Evolutionary conservation across 2,329 filamentous ascomycete species (phyloP).

Genomic region (Nigrospora sphaerica): DNA sequence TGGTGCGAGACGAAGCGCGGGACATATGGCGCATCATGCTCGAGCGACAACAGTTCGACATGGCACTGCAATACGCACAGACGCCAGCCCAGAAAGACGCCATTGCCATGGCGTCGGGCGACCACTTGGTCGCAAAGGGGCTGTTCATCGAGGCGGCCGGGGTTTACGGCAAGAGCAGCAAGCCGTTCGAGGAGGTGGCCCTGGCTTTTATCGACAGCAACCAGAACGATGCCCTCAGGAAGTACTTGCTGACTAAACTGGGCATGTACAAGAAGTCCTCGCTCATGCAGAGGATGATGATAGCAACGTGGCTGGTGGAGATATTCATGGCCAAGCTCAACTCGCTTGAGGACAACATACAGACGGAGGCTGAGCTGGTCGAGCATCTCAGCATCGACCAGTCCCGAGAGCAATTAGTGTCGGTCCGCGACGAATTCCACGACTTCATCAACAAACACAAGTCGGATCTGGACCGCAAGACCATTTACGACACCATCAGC

Average conservation of each 20-base stretch:
- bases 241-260: constrained; percentile 82
- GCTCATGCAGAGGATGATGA: constrained; percentile 90
- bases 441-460: constrained; percentile 85
- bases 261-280: constrained; percentile 73
- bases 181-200: constrained; percentile 93
- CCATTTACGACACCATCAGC: constrained; percentile 91
- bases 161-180: constrained; percentile 91
- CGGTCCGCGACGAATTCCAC: constrained; percentile 72
- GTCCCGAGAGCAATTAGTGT: constrained; percentile 63
- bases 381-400: constrained; percentile 66
- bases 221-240: constrained; percentile 83
- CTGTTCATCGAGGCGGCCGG: constrained; percentile 80
- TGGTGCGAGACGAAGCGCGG: constrained; percentile 81
- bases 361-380: constrained; percentile 75
- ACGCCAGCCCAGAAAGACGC: constrained; percentile 78
- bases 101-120: constrained; percentile 85
- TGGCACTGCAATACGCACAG: constrained; percentile 77
- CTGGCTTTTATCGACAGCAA: constrained; percentile 83
- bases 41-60: constrained; percentile 78
- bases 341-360: constrained; percentile 86
- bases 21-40: constrained; percentile 95
- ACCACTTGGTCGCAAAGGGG: constrained; percentile 75
- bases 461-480: constrained; percentile 79
- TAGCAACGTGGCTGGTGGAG: constrained; percentile 91
- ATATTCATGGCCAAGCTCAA: constrained; percentile 98